Base-by-base conservation (phyloP, 768 basidiomycete genomes). In the Sporobolomyces roseus region DNA sequence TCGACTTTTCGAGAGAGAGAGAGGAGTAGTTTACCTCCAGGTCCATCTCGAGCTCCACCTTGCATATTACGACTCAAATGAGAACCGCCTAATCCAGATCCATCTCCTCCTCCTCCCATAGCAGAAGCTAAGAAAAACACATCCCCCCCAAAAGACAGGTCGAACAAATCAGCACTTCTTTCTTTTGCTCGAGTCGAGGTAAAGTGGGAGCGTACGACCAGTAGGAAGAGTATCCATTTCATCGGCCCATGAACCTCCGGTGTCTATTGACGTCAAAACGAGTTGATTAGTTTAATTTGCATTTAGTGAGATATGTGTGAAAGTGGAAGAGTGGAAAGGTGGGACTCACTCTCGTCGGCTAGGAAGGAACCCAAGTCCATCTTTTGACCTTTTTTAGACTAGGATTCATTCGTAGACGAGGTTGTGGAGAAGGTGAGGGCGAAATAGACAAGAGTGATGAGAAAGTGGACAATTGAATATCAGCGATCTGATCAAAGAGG, bases 191-290 rank as follows among this genome's bases (percentile, higher is more conserved):
- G 17, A 25, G 38, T 38, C 4, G 12, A 19, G 13, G 43, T n/a
- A 2, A 21, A 19, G 60, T 13, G 43, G 25, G 8, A 83, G 21
- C 93, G 81, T 81, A 98, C 94, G 94, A 77, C 91, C 93, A 75
- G 86, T 88, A 32, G 94, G 94, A 70, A 98, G 84, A 35, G 84
- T 75, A 73, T 96, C 93, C 91, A 97, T 93, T 80, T 98, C 96
- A 78, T 98, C 96, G 10, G 96, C 96, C 96, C 96, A 99, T 77
- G 91, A 93, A 76, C 92, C 94, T 60, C 90, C 81, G 61, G 86
- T 91, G 92, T 63, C 36, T 65, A 33, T 27, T 33, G 23, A 21
- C n/a, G n/a, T 36, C 6, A 32, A n/a, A 30, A 59, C 6, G 50
- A 29, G 27, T 16, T 27, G 54, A 7, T 43, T 6, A 35, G 19